Conservation (phyloP, 2,329 filamentous ascomycete genomes). For the Fusarium keratoplasticum region DNA sequence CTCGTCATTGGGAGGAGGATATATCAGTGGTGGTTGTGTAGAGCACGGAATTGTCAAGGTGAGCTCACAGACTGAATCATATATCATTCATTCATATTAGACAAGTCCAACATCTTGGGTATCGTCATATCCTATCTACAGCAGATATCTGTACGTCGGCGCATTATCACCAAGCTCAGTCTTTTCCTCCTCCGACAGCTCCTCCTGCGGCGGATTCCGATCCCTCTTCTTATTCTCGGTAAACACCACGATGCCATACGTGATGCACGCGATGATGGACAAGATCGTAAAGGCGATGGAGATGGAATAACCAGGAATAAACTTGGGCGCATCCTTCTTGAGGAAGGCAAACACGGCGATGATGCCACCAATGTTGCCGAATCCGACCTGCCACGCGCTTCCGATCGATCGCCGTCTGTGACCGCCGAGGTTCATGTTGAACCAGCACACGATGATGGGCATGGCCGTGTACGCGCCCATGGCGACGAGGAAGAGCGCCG, state of each 20-base stretch:
- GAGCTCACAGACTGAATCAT: not conserved
- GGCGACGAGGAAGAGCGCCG: conserved; percentile 83
- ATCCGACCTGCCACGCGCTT: conserved; percentile 81
- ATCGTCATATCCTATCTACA: conserved; percentile 51
- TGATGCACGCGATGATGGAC: conserved; percentile 68
- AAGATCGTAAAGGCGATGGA: conserved; percentile 79
- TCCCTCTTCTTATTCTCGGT: conserved; percentile 71
- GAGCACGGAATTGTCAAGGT: not conserved
- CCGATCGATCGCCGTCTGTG: conserved; percentile 78
- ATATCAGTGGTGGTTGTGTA: not conserved
- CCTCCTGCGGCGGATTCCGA: conserved; percentile 53
- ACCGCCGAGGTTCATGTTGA: conserved; percentile 81
- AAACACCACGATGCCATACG: conserved; percentile 70
- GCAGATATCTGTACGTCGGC: conserved; percentile 69
- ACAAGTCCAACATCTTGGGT: not conserved
- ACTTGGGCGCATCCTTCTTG: conserved; percentile 73
- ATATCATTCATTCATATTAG: conserved; percentile 26
- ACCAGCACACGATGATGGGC: conserved; percentile 88
- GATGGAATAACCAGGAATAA: conserved; percentile 80
- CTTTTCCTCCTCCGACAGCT: conserved; percentile 72
- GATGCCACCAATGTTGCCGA: conserved; percentile 84
- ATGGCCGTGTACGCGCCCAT: conserved; percentile 88
- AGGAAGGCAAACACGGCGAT: conserved; percentile 80
- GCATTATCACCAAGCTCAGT: conserved; percentile 69
- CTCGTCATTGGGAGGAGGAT: not conserved